phyloP scores from a whole-genome alignment of 192 early-diverging fungal genomes.

The Rhizophlyctis rosea region DNA sequence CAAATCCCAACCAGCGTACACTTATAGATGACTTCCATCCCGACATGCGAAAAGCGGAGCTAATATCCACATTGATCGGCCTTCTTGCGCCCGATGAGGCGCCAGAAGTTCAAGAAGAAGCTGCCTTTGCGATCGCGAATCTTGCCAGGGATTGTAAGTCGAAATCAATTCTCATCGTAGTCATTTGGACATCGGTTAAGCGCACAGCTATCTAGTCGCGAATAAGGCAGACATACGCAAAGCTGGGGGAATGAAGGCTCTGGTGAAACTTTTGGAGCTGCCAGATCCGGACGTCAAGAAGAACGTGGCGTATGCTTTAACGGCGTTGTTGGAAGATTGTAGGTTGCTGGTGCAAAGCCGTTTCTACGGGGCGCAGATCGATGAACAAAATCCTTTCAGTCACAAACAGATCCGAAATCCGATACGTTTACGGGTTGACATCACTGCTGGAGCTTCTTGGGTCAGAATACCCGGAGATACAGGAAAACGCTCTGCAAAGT shows the following conservation, averaged over 20 bases:
- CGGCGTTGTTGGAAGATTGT: conserved; percentile 51
- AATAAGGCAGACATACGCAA: conserved; percentile 53
- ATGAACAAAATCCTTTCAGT: conserved; percentile 22
- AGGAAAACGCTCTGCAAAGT: conserved; percentile 44
- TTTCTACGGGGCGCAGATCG: background rate
- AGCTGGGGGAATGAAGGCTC: conserved; percentile 47
- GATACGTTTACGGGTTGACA: conserved; percentile 44
- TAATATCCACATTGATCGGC: conserved; percentile 38
- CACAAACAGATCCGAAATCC: conserved; percentile 45
- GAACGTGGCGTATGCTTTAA: conserved; percentile 44
- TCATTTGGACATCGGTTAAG: too few relatives aligned
- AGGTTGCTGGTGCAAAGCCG: conserved; percentile 8
- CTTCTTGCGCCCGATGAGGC: conserved; percentile 37
- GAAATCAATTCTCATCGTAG: too few relatives aligned
- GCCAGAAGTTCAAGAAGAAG: conserved; percentile 54
- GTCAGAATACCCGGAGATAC: conserved; percentile 48
- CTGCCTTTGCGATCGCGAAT: conserved; percentile 50
- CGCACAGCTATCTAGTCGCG: too few relatives aligned
- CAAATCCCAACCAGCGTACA: background rate
- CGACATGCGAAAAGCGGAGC: conserved; percentile 44
- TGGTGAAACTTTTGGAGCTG: conserved; percentile 48
- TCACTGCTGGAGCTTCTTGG: conserved; percentile 45
- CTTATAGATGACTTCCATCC: conserved; percentile 43
- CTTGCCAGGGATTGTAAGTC: conserved; percentile 52
- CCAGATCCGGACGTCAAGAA: conserved; percentile 59